A percentile compares a stretch with the other conserved stretches of the same genome.
These are phyloP conservation scores for Colletotrichum musicola DNA, from an alignment of 2,329 filamentous ascomycete species.

Conservation along the genomic window DNA sequence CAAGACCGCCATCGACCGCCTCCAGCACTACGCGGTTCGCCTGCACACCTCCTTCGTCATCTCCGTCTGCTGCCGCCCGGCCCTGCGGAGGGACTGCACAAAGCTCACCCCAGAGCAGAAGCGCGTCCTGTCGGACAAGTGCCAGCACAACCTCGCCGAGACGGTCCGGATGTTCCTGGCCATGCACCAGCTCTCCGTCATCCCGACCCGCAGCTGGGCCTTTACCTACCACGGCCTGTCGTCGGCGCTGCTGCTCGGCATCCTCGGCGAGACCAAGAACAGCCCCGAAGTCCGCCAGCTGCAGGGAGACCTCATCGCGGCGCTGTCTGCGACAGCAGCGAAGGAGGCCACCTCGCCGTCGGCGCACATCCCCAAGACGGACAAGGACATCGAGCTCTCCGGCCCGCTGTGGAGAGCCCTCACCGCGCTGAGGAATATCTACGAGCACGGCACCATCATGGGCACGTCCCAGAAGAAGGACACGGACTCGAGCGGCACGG, in stretches of 20 bases:
- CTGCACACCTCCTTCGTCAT: slow-evolving; percentile 75
- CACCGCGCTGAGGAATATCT: slow-evolving; percentile 73
- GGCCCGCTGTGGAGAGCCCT: slow-evolving; percentile 72
- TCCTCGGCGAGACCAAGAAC: slow-evolving; percentile 72
- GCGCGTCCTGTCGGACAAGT: slow-evolving; percentile 66
- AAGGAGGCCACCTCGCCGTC: slow-evolving; percentile 70
- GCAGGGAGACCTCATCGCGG: slow-evolving; percentile 73
- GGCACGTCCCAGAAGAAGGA: slow-evolving; percentile 63
- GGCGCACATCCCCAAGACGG: slow-evolving; percentile 65
- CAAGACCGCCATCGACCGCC: slow-evolving; percentile 71
- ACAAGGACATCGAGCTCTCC: slow-evolving; percentile 72
- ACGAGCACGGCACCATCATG: slow-evolving; percentile 72
- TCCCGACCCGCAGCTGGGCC: slow-evolving; percentile 75
- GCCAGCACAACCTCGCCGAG: slow-evolving; percentile 73
- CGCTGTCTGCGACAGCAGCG: slow-evolving; percentile 73
- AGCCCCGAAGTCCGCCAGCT: slow-evolving; percentile 73
- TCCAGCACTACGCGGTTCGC: slow-evolving; percentile 74
- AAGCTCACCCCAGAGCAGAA: slow-evolving; percentile 66
- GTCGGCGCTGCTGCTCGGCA: slow-evolving; percentile 73
- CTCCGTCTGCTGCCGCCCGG: slow-evolving; percentile 74
- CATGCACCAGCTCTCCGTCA: slow-evolving; percentile 76
- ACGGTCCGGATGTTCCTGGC: slow-evolving; percentile 77
- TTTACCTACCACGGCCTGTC: slow-evolving; percentile 77
- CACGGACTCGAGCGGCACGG: slow-evolving; percentile 57
- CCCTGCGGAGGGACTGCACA: slow-evolving; percentile 67